Base-by-base conservation (phyloP, 2,329 filamentous ascomycete genomes). In the Apiospora pterosperma region DNA sequence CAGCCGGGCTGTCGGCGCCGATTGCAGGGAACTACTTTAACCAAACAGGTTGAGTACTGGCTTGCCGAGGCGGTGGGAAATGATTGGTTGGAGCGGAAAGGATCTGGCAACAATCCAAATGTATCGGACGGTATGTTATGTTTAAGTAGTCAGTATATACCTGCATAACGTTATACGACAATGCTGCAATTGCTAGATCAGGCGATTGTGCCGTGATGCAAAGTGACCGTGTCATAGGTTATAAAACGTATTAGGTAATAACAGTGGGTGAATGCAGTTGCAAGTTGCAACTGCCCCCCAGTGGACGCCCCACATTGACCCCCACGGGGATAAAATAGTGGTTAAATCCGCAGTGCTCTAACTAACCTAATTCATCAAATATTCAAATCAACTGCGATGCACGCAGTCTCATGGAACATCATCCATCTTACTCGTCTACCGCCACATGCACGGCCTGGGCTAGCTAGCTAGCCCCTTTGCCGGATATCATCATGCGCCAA, bases 1-100 rank as follows among this genome's bases (percentile, higher is more conserved):
- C 72, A 8, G 73, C 73, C 1, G 73, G 70, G 5, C 63, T 77
- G 10, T 63, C 64, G 12, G 59, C 64, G 42, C 75, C 75, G 5
- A 69, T 77, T 19, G 69, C 72, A 31, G 75, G 72, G 2, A 76
- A 75, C 42, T 77, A 75, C 67, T 76, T 76, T 36, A 76, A 76
- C 60, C 73, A 75, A 25, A 75, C 74, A 1, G 74, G 74, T 44
- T 73, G 67, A 66, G 63, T 28, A 5, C 16, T n/a, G 31, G 6
- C 28, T 5, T 14, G 21, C 10, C 4, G 21, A 14, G 42, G 21
- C 5, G 21, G 42, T 14, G 10, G 10, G 21, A 25, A 25, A n/a
- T n/a, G n/a, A n/a, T n/a, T n/a, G n/a, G n/a, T n/a, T 25, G n/a
- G n/a, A 25, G 25, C 1, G 14, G 25, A 7, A 19, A 8, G 25